Conservation (phyloP, 2,329 filamentous ascomycete genomes). For the Helotiales sp. region DNA sequence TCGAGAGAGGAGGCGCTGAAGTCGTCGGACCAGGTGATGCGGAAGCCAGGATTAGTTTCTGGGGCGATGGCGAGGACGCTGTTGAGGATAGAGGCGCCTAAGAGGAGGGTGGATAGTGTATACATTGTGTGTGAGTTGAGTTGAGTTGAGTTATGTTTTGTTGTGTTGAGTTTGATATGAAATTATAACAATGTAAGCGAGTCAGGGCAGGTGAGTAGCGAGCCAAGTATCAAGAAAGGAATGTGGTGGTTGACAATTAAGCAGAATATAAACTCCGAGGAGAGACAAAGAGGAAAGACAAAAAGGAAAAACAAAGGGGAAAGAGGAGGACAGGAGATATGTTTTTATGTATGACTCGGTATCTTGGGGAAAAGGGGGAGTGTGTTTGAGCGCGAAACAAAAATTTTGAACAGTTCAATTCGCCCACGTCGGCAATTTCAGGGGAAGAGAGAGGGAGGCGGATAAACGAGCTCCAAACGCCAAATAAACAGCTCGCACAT, state of each 20-base stretch:
- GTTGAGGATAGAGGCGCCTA: conserved; percentile 12
- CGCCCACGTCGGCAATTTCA: conserved; percentile 8
- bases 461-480: conserved; percentile 1
- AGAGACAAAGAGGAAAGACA: background rate
- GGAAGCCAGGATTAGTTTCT: conserved; percentile 25
- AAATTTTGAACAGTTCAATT: conserved; percentile 2
- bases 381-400: conserved; percentile 7
- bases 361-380: background rate
- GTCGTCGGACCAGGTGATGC: conserved; percentile 32
- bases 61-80: conserved; percentile 21
- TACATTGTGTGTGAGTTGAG: conserved; percentile 39
- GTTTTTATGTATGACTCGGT: background rate
- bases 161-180: background rate
- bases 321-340: background rate
- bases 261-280: background rate
- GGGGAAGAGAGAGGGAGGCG: background rate
- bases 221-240: background rate
- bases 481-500: conserved; percentile 1
- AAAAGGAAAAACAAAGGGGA: background rate
- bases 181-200: conserved; percentile 3
- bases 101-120: conserved; percentile 10
- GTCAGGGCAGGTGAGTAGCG: background rate
- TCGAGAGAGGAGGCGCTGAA: conserved; percentile 26
- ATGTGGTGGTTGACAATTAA: conserved; percentile 1
- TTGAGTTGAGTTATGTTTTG: background rate